Conservation (phyloP, 768 basidiomycete species). For the Tylopilus plumbeoviolaceoides region DNA sequence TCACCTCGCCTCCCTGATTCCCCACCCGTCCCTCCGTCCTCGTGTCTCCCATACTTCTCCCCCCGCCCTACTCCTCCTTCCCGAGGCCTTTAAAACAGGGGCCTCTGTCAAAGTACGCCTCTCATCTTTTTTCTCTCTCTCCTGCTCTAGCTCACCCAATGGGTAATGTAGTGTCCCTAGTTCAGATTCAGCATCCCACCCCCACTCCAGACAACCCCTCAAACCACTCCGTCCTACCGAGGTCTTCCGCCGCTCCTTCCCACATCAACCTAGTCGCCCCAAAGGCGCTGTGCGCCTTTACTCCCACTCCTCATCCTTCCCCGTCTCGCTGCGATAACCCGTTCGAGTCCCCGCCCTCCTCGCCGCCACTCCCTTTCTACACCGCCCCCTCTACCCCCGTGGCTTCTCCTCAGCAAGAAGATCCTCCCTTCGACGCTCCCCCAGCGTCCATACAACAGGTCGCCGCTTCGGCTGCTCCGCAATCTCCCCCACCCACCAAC, state of each 20-base stretch:
- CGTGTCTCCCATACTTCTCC: slow-evolving; percentile 26
- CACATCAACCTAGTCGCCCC: slow-evolving; percentile 33
- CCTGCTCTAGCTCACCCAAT: slow-evolving; percentile 15
- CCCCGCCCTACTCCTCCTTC: slow-evolving; percentile 23
- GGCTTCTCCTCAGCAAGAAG: slow-evolving; percentile 38
- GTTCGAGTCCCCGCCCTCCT: slow-evolving; percentile 34
- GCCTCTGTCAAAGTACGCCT: slow-evolving; percentile 22
- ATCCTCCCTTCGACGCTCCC: slow-evolving; percentile 23
- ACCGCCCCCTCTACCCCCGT: slow-evolving; percentile 48
- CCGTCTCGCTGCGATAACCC: slow-evolving; percentile 35
- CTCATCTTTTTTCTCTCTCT: slow-evolving; percentile 1
- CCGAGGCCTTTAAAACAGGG: slow-evolving; percentile 19
- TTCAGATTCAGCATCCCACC: slow-evolving; percentile 26
- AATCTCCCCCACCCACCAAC: slow-evolving; percentile 25
- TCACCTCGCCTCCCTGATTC: slow-evolving; percentile 16
- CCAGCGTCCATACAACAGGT: slow-evolving; percentile 18
- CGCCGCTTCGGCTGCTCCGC: slow-evolving; percentile 16
- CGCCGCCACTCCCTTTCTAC: slow-evolving; percentile 40
- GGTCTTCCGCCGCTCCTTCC: slow-evolving; percentile 26
- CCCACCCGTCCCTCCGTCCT: slow-evolving; percentile 23
- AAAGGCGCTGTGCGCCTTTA: slow-evolving; percentile 28
- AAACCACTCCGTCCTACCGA: slow-evolving; percentile 10
- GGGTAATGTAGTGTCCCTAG: slow-evolving; percentile 32
- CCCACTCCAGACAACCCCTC: slow-evolving; percentile 15
- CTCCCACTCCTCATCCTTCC: slow-evolving; percentile 31